These are phyloP conservation scores for Polyporus tsugae DNA, from an alignment of 1,284 basidiomycete genomes.

Conservation along the genomic window DNA sequence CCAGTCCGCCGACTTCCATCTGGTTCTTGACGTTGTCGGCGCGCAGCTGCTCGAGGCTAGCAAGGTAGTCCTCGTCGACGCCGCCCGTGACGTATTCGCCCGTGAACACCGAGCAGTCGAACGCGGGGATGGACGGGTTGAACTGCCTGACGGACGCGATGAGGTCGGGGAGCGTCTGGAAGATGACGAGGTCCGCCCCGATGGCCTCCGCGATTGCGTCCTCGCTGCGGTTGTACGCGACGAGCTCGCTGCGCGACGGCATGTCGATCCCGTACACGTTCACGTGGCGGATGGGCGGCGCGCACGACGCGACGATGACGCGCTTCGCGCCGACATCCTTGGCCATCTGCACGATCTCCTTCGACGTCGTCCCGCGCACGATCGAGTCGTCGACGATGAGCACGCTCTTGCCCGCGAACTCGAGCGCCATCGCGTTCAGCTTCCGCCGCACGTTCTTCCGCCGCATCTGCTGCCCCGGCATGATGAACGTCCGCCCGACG, in stretches of 20 bases:
- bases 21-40: constrained; percentile 84
- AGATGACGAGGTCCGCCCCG: constrained; percentile 97
- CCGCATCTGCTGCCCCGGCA: constrained; percentile 97
- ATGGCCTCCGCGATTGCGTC: constrained; percentile 86
- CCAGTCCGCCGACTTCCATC: constrained; percentile 43
- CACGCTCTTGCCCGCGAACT: constrained; percentile 93
- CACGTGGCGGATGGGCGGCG: constrained; percentile 92
- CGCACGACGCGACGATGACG: constrained; percentile 96
- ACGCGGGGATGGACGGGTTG: constrained; percentile 81
- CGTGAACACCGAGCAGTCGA: constrained; percentile 98
- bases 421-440: constrained; percentile 99
- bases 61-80: constrained; percentile 89
- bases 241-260: constrained; percentile 94
- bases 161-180: constrained; percentile 94
- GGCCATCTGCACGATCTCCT: constrained; percentile 99
- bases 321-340: constrained; percentile 99
- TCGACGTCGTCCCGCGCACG: constrained; percentile 97
- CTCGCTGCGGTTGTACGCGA: constrained; percentile 85
- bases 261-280: constrained; percentile 99
- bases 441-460: constrained; percentile 96
- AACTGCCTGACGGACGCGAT: constrained; percentile 88
- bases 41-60: constrained; percentile 79
- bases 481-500: constrained; percentile 98
- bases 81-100: constrained; percentile 97
- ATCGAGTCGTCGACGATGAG: constrained; percentile 99